phyloP scores from a whole-genome alignment of 441 rosid genomes.

The Brassica hybrid region DNA sequence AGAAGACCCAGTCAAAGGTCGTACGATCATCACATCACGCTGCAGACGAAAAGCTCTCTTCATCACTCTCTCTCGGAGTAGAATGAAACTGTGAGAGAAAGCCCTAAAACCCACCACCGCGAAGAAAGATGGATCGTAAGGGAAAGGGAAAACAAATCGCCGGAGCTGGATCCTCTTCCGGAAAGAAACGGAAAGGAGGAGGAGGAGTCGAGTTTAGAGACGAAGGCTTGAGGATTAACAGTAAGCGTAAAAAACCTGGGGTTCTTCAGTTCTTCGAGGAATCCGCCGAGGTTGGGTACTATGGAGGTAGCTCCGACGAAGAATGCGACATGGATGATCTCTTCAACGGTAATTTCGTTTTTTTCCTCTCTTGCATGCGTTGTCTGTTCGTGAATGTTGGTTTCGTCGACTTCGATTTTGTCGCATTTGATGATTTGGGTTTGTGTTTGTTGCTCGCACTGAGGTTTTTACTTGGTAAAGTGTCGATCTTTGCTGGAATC shows the following conservation, averaged over 20 bases:
- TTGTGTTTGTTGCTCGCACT: no score
- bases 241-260: constrained; percentile 56
- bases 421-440: constrained; percentile 4
- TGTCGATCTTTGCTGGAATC: background rate
- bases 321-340: constrained; percentile 52
- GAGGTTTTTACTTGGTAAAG: no score
- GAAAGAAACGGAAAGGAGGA: constrained; percentile 51
- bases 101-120: constrained; percentile 35
- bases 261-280: constrained; percentile 90
- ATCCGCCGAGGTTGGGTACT: constrained; percentile 54
- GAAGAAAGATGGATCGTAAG: constrained; percentile 44
- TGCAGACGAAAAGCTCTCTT: constrained; percentile 5
- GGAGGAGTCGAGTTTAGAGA: constrained; percentile 44
- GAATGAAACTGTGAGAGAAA: no score
- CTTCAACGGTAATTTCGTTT: constrained; percentile 43
- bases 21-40: background rate
- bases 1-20: background rate
- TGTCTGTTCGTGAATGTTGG: background rate
- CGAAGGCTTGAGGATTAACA: constrained; percentile 47
- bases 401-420: constrained; percentile 19
- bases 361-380: constrained; percentile 28
- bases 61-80: background rate
- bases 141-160: constrained; percentile 47
- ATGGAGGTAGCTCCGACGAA: constrained; percentile 46
- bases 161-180: constrained; percentile 47